Evolutionary conservation across 805 yeast genomes (phyloP), one percentile per base, ranked within the genome.

Genomic region (Suhomyces pyralidae): DNA sequence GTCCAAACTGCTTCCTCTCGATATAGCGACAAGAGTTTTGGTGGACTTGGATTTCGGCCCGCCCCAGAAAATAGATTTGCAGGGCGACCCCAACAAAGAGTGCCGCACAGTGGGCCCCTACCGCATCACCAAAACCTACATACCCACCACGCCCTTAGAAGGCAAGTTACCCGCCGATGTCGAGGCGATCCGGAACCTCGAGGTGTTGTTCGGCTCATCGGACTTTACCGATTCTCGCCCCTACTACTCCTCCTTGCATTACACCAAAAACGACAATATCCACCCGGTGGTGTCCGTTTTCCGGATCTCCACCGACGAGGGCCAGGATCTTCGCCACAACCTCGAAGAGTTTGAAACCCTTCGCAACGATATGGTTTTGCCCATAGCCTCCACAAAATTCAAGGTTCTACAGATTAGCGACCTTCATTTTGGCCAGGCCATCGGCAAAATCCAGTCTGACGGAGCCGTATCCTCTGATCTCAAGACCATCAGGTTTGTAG

Each of bases 341-440:
- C 36, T 42, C 25, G 40, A 22, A 5, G 45, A 47, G 14, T 49
- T 46, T 36, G 48, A 46, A 28, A 48, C 34, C 5, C 15, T 52
- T 32, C 46, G 32, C 9, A 22, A 32, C n/a, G 45, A 45, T 4
- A 14, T 26, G 26, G 20, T 36, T 3, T 7, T 51, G 4, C 46
- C 48, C 7, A 25, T 26, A n/a, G 9, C 49, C 12, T 25, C 15
- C 5, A 49, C 58, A 8, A 63, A 61, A 8, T 70, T 70, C 54
- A 73, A 68, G 56, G 56, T 74, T 14, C 54, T 74, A 44, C 79
- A 74, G 55, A 43, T 74, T 28, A 66, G 73, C 34, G 79, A 75
- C 55, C 59, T 74, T 50, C 79, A 74, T 55, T 69, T 71, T 53
- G 72, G 75, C 19, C 68, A 65, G 48, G 61, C 63, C 51, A 49